These are phyloP conservation scores for Lactifluus subvellereus DNA, from an alignment of 768 basidiomycete genomes.

Conservation along the genomic window DNA sequence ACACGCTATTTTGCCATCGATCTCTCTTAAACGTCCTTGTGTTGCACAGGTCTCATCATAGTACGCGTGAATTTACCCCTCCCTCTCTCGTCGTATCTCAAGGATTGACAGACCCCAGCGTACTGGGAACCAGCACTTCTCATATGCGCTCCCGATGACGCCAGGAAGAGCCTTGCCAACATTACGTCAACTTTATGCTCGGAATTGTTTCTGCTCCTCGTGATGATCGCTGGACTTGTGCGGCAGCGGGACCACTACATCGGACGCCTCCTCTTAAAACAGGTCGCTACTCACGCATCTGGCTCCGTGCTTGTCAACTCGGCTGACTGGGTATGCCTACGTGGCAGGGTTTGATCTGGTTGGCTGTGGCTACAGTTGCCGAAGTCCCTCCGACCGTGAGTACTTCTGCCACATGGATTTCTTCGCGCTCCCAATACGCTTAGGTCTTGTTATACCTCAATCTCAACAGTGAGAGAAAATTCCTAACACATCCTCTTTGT, in stretches of 20 bases:
- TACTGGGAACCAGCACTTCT: not conserved
- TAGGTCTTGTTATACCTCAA: conserved; percentile 13
- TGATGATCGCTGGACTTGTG: conserved; percentile 14
- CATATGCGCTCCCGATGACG: not conserved
- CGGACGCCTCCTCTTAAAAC: conserved; percentile 19
- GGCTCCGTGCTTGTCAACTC: not conserved
- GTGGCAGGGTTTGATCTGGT: conserved; percentile 15
- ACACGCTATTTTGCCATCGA: not conserved
- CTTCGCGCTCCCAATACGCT: not conserved
- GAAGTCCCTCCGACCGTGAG: conserved; percentile 18
- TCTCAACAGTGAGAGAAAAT: not conserved
- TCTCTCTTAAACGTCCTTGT: not conserved
- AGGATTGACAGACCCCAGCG: not conserved
- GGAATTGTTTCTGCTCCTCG: conserved; percentile 9
- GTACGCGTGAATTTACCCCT: not conserved
- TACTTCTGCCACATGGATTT: not conserved
- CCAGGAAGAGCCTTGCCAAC: not conserved
- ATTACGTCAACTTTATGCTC: conserved; percentile 1
- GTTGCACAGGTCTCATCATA: conserved; percentile 1
- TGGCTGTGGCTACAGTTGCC: conserved; percentile 10
- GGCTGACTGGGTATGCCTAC: not conserved
- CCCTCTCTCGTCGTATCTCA: not conserved
- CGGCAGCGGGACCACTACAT: conserved; percentile 19
- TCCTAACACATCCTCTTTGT: not conserved
- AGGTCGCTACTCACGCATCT: not conserved